Conservation (phyloP, 2,329 filamentous ascomycete species). For the Ascosphaera apis region DNA sequence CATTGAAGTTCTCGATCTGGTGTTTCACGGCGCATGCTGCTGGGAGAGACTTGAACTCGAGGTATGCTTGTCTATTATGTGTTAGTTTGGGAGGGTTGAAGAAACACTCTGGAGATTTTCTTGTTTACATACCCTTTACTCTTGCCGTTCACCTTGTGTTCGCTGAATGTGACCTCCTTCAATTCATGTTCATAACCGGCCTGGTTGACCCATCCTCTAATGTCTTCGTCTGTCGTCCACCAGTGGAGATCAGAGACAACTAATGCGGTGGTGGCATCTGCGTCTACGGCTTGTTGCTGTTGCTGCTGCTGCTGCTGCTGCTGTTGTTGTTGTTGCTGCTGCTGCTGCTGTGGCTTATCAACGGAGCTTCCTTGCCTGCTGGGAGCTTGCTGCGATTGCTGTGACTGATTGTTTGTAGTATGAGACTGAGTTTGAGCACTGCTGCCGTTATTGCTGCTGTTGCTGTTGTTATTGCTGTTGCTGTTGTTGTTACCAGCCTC, state of each 20-base stretch:
- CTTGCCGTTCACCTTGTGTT: conserved; percentile 98
- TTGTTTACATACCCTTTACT: conserved; percentile 87
- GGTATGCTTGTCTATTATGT: conserved; percentile 41
- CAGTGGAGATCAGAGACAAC: conserved; percentile 80
- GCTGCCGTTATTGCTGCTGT: conserved; percentile 9
- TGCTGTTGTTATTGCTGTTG: conserved; percentile 9
- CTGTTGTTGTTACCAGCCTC: conserved; percentile 10
- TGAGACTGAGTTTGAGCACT: conserved; percentile 6
- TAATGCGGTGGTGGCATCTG: conserved; percentile 44
- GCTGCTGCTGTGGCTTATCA: conserved; percentile 7
- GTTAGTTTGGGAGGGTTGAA: not conserved
- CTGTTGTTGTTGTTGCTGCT: conserved; percentile 25
- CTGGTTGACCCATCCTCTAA: conserved; percentile 63
- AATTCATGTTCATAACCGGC: conserved; percentile 66
- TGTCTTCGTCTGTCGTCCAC: conserved; percentile 93
- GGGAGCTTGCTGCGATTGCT: conserved; percentile 7
- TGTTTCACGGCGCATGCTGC: conserved; percentile 71
- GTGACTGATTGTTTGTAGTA: conserved; percentile 6
- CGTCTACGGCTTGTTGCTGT: conserved; percentile 26
- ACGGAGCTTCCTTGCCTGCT: not conserved
- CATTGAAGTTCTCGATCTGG: conserved; percentile 44
- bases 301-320: conserved; percentile 5
- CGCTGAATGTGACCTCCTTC: conserved; percentile 85
- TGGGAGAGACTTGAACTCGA: conserved; percentile 65
- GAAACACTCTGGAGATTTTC: not conserved